These are phyloP conservation scores for Penicillium turbatum DNA, from an alignment of 495 filamentous ascomycete species.

Conservation along the genomic window DNA sequence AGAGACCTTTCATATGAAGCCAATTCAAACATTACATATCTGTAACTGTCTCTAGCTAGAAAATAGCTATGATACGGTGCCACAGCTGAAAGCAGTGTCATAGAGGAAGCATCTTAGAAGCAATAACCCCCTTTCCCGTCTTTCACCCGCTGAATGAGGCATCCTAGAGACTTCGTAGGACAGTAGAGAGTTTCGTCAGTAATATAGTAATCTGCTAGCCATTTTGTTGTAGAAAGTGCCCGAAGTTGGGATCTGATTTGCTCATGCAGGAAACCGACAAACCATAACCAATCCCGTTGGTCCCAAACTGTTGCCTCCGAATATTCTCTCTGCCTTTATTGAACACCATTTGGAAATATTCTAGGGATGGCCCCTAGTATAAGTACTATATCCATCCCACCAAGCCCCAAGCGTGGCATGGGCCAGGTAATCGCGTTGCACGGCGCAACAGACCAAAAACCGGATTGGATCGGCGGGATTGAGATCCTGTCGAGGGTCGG, in stretches of 20 bases:
- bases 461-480: constrained; percentile 7
- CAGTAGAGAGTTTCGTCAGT: neutral
- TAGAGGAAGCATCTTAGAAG: neutral
- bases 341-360: neutral
- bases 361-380: neutral
- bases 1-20: too few relatives aligned
- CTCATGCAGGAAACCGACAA: neutral
- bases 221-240: neutral
- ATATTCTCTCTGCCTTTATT: neutral
- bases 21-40: too few relatives aligned
- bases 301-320: too few relatives aligned
- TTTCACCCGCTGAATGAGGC: neutral
- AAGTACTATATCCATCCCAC: neutral
- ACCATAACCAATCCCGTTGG: neutral
- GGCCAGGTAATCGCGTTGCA: neutral
- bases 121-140: neutral
- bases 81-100: neutral
- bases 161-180: neutral
- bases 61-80: neutral
- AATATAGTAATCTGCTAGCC: too few relatives aligned
- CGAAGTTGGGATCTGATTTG: neutral
- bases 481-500: constrained; percentile 4
- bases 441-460: neutral
- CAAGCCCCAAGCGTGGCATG: neutral
- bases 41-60: neutral